A percentile compares a stretch with the other conserved stretches of the same genome.
These are phyloP conservation scores for Leccinum variicolor DNA, from an alignment of 768 basidiomycete genomes.

Conservation along the genomic window DNA sequence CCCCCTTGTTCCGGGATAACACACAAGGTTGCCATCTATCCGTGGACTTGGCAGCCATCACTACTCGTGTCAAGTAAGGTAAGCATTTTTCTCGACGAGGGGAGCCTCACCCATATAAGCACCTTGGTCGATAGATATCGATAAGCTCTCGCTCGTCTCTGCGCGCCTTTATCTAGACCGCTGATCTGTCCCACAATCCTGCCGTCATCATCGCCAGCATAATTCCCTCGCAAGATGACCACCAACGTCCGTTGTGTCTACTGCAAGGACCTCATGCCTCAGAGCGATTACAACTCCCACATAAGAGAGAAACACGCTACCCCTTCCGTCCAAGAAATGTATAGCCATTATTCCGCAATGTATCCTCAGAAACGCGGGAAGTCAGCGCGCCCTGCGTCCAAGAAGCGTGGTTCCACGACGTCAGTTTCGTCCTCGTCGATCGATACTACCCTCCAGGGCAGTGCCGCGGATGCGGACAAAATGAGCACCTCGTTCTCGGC, in stretches of 20 bases:
- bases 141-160: background rate
- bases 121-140: background rate
- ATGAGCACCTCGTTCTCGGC: constrained; percentile 18
- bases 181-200: background rate
- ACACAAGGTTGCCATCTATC: background rate
- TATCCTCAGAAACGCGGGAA: background rate
- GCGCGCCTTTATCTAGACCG: background rate
- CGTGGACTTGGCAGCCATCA: background rate
- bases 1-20: background rate
- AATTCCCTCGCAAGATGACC: constrained; percentile 1
- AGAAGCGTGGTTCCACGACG: background rate
- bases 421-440: constrained; percentile 2
- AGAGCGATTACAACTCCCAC: constrained; percentile 10
- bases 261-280: constrained; percentile 9
- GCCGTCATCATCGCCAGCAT: background rate
- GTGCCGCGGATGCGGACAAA: background rate
- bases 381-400: background rate
- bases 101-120: background rate
- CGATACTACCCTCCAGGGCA: background rate
- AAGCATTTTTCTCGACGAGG: background rate
- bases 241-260: constrained; percentile 9
- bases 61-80: background rate
- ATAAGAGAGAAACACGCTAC: constrained; percentile 7
- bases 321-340: constrained; percentile 7
- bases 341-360: background rate